These are phyloP conservation scores for Alternaria dauci DNA, from an alignment of 2,329 filamentous ascomycete species.

Conservation along the genomic window DNA sequence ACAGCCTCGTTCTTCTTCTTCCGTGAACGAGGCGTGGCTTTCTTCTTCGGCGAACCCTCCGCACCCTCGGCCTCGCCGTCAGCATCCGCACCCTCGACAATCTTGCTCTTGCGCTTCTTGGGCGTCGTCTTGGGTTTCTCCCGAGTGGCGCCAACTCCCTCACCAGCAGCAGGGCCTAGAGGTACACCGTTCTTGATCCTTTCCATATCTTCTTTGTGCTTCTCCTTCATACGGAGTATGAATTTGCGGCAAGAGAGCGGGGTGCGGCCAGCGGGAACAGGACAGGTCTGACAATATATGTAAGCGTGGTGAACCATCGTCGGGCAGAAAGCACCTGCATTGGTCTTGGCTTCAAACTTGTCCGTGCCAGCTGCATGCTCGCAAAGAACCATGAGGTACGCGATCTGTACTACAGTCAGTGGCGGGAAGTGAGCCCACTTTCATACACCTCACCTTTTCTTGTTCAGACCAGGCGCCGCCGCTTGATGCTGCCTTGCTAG, in stretches of 20 bases:
- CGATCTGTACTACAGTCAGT: conserved; percentile 25
- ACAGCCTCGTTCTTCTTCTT: conserved; percentile 23
- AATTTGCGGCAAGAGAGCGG: conserved; percentile 38
- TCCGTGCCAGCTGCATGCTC: conserved; percentile 21
- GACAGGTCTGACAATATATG: too few relatives aligned
- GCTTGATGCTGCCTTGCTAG: conserved; percentile 20
- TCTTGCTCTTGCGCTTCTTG: conserved; percentile 32
- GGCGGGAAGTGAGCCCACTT: too few relatives aligned
- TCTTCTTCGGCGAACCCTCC: conserved; percentile 26
- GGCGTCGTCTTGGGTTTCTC: conserved; percentile 18
- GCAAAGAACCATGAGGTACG: conserved; percentile 31
- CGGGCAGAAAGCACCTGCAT: conserved; percentile 11
- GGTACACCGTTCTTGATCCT: conserved; percentile 27
- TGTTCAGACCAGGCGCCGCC: conserved; percentile 32
- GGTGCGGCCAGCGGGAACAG: conserved; percentile 29
- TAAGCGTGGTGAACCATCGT: too few relatives aligned
- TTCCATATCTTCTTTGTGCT: conserved; percentile 34
- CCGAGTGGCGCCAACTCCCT: not conserved
- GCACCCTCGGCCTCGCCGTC: conserved; percentile 1
- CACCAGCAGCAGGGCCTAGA: conserved; percentile 8
- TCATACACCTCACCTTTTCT: conserved; percentile 23
- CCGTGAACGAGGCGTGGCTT: conserved; percentile 10
- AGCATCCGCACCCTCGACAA: not conserved
- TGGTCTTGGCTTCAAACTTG: conserved; percentile 28
- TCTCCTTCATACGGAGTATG: conserved; percentile 34